Evolutionary conservation across 352 stramenopile genomes (phyloP).

Genomic region (Thraustochytrium sp.): DNA sequence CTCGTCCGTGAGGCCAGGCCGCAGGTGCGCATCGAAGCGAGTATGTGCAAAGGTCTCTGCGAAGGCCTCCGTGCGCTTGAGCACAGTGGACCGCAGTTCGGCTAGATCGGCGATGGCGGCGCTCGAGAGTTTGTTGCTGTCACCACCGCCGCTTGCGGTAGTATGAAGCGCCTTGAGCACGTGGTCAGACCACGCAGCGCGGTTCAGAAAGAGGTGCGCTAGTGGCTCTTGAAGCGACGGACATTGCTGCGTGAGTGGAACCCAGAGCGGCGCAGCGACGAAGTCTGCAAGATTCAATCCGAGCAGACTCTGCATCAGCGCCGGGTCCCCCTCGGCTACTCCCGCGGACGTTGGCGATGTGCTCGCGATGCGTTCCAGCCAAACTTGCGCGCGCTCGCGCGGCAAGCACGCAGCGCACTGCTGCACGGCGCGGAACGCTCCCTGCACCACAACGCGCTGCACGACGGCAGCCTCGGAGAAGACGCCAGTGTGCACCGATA

Average conservation of each 20-base stretch:
- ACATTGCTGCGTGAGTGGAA: not conserved
- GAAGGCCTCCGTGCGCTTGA: not conserved
- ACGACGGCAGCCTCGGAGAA: not conserved
- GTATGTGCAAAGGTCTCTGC: not conserved
- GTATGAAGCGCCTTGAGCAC: not conserved
- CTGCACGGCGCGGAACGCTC: not conserved
- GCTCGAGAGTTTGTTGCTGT: not conserved
- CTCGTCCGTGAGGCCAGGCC: too few species aligned
- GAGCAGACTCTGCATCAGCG: not conserved
- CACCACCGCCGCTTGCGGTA: not conserved
- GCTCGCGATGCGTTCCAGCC: not conserved
- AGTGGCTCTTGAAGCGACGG: not conserved
- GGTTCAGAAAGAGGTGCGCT: conserved; percentile 19
- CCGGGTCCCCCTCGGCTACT: not conserved
- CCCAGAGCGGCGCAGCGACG: conserved; percentile 8
- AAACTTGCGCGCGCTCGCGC: not conserved
- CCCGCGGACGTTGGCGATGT: not conserved
- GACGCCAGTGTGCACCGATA: not conserved
- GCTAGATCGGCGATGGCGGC: not conserved
- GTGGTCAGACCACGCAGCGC: not conserved
- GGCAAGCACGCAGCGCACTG: not conserved
- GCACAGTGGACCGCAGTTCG: not conserved
- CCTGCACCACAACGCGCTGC: not conserved
- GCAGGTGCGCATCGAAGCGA: not conserved
- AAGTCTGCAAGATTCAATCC: conserved; percentile 28